A percentile compares a stretch with the other conserved stretches of the same genome.
Evolutionary conservation across 805 yeast species (phyloP).

Genomic region (Candida mattraensis): DNA sequence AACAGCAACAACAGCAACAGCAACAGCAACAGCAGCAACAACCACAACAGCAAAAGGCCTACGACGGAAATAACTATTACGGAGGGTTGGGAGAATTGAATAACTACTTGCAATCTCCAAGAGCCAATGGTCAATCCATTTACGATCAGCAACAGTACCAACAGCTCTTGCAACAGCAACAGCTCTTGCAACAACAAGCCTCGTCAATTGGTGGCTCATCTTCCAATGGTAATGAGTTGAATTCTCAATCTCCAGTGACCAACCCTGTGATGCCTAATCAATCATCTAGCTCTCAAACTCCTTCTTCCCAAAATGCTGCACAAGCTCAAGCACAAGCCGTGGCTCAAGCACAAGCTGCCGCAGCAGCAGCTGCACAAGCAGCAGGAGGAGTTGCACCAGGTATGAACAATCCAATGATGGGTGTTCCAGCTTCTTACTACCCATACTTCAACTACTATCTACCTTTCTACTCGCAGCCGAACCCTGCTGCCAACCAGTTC

Average conservation of each 20-base stretch:
- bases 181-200: constrained; percentile 19
- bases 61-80: constrained; percentile 22
- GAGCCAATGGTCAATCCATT: constrained; percentile 24
- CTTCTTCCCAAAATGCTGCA: constrained; percentile 16
- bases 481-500: constrained; percentile 31
- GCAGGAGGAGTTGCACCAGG: constrained; percentile 24
- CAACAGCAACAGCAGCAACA: constrained; percentile 16
- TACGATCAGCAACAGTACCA: constrained; percentile 29
- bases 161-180: constrained; percentile 23
- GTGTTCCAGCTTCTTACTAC: constrained; percentile 31
- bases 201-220: constrained; percentile 17
- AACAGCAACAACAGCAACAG: constrained; percentile 19
- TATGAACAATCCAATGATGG: constrained; percentile 31
- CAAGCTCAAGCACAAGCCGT: constrained; percentile 18
- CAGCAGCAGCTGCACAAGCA: constrained; percentile 18
- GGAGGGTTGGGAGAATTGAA: constrained; percentile 28
- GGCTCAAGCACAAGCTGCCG: constrained; percentile 19
- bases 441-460: constrained; percentile 34
- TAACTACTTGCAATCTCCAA: constrained; percentile 27
- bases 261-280: constrained; percentile 20
- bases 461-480: constrained; percentile 31
- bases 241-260: constrained; percentile 23
- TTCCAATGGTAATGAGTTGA: constrained; percentile 14
- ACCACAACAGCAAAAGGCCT: constrained; percentile 20
- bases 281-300: constrained; percentile 9